These are phyloP conservation scores for Neohortaea acidophila DNA, from an alignment of 495 filamentous ascomycete species.

Conservation along the genomic window DNA sequence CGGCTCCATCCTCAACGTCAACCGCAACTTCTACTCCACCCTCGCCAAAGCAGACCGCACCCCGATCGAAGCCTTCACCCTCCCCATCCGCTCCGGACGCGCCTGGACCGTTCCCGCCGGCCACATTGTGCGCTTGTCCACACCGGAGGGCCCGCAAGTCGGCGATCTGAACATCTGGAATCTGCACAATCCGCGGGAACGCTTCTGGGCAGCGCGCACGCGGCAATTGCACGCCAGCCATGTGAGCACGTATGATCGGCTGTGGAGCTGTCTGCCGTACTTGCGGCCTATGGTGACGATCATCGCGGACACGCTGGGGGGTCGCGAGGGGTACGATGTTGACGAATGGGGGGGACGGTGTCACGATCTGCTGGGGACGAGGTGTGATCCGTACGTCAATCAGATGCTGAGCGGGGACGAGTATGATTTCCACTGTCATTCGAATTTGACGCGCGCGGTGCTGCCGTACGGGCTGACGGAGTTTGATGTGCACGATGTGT, in stretches of 20 bases:
- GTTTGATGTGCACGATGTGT: conserved; percentile 61
- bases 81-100: conserved; percentile 24
- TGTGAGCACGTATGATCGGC: conserved; percentile 47
- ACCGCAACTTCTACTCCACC: conserved; percentile 14
- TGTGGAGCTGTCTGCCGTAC: conserved; percentile 69
- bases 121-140: conserved; percentile 53
- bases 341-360: conserved; percentile 37
- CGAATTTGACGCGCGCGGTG: conserved; percentile 60
- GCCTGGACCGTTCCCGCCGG: conserved; percentile 31
- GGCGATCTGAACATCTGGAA: conserved; percentile 77
- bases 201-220: conserved; percentile 66
- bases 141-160: conserved; percentile 59
- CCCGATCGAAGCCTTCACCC: conserved; percentile 10
- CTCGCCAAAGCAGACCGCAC: conserved; percentile 10
- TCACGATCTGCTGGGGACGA: conserved; percentile 62
- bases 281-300: conserved; percentile 61
- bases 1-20: conserved; percentile 12
- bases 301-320: conserved; percentile 46
- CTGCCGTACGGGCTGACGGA: conserved; percentile 52
- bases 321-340: conserved; percentile 35
- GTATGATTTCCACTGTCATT: conserved; percentile 71
- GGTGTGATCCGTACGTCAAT: conserved; percentile 61
- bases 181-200: conserved; percentile 55
- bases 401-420: conserved; percentile 49
- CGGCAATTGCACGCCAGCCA: conserved; percentile 63